Conservation (phyloP, 495 filamentous ascomycete species). For the Thermothielavioides terrestris region DNA sequence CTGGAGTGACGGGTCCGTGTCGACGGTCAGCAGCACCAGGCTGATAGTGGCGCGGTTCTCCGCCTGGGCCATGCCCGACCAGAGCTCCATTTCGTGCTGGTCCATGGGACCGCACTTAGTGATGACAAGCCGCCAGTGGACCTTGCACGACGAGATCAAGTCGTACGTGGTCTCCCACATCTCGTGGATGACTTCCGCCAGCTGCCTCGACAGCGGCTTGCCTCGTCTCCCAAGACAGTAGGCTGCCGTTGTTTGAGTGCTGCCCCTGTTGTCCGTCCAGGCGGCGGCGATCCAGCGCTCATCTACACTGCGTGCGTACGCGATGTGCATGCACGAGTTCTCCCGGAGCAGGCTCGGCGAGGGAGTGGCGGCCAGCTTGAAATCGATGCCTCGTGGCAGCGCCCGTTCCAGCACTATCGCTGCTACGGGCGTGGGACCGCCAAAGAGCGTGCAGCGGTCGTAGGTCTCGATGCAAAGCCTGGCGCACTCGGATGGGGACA, state of each 20-base stretch:
- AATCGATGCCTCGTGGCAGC: conserved; percentile 64
- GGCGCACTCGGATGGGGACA: conserved; percentile 55
- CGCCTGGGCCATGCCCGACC: conserved; percentile 37
- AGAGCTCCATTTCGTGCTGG: conserved; percentile 60
- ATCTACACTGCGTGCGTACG: conserved; percentile 72
- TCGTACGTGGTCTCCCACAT: conserved; percentile 80
- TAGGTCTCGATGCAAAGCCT: conserved; percentile 78
- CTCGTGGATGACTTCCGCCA: conserved; percentile 62
- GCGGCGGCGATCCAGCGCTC: conserved; percentile 80
- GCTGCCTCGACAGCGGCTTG: conserved; percentile 41
- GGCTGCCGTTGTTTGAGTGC: conserved; percentile 64
- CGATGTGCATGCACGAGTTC: conserved; percentile 76
- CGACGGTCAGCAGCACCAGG: conserved; percentile 57
- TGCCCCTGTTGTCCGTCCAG: conserved; percentile 85
- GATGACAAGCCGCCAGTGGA: conserved; percentile 74
- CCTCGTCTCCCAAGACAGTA: conserved; percentile 67
- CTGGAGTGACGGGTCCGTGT: conserved; percentile 55
- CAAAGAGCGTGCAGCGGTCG: conserved; percentile 62
- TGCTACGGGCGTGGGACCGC: conserved; percentile 48
- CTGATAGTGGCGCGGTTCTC: conserved; percentile 39
- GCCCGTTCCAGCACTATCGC: conserved; percentile 68
- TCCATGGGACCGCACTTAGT: conserved; percentile 66
- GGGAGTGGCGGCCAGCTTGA: conserved; percentile 61
- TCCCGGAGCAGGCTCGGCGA: conserved; percentile 71
- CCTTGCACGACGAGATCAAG: conserved; percentile 59